These are phyloP conservation scores for Pulveroboletus sp. DNA, from an alignment of 768 basidiomycete species.

Conservation along the genomic window DNA sequence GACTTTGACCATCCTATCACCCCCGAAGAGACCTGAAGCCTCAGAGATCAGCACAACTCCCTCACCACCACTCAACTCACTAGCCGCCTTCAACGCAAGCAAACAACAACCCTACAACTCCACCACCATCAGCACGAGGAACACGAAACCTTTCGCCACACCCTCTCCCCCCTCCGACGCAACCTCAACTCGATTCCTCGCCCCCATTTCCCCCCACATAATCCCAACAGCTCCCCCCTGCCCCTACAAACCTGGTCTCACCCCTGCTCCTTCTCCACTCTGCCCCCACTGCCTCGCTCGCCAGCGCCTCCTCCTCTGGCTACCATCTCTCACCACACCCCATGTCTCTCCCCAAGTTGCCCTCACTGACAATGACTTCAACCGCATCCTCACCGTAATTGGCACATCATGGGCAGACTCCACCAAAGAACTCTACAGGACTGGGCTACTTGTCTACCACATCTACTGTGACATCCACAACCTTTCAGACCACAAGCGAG, in stretches of 20 bases:
- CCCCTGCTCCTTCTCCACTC: background rate
- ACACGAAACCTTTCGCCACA: no score
- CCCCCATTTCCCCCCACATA: no score
- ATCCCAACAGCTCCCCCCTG: background rate
- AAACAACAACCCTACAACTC: background rate
- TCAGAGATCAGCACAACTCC: background rate
- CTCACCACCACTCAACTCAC: background rate
- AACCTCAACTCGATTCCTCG: background rate
- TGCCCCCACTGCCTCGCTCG: background rate
- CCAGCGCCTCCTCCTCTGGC: background rate
- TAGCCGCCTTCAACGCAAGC: background rate
- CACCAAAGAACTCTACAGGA: no score
- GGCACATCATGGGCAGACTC: no score
- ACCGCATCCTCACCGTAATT: background rate
- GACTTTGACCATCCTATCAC: background rate
- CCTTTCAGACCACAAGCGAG: no score
- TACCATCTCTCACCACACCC: background rate
- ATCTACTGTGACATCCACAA: no score
- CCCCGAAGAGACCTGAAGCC: background rate
- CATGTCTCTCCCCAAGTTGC: background rate
- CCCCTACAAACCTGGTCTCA: background rate
- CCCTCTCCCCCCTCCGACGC: background rate
- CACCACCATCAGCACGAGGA: background rate
- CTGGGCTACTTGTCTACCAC: no score
- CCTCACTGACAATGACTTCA: background rate